phyloP scores from a whole-genome alignment of 2,329 filamentous ascomycete species.

The Pseudogymnoascus sp. region DNA sequence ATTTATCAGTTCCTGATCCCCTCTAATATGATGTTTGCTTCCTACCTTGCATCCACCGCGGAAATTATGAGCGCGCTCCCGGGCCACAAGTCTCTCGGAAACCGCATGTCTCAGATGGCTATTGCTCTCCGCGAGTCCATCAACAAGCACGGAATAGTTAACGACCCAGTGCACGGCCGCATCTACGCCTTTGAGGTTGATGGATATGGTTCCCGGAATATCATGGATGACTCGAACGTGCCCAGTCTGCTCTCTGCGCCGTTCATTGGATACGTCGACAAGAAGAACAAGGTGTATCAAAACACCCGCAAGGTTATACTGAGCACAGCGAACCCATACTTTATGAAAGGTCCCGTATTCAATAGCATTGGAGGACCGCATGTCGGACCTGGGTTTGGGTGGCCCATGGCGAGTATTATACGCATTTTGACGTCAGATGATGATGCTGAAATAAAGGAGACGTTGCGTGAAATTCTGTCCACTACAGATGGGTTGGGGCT shows the following conservation, averaged over 20 bases:
- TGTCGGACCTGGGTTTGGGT: conserved; percentile 51
- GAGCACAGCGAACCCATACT: conserved; percentile 72
- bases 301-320: conserved; percentile 76
- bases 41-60: conserved; percentile 49
- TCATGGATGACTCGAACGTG: conserved; percentile 69
- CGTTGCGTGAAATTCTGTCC: conserved; percentile 24
- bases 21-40: conserved; percentile 76
- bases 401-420: conserved; percentile 51
- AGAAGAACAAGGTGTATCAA: conserved; percentile 60
- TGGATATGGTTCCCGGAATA: conserved; percentile 52
- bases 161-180: conserved; percentile 53
- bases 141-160: conserved; percentile 62
- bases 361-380: conserved; percentile 64
- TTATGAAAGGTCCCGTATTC: conserved; percentile 44
- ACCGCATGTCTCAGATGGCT: conserved; percentile 51
- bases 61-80: conserved; percentile 46
- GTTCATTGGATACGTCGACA: conserved; percentile 53
- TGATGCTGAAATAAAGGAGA: conserved; percentile 27
- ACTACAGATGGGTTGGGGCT: conserved; percentile 32
- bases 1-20: conserved; percentile 84
- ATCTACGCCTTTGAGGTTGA: conserved; percentile 75
- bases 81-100: conserved; percentile 44
- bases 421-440: conserved; percentile 42
- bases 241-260: conserved; percentile 59
- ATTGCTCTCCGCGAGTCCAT: conserved; percentile 60